Percentiles rank a stretch among this genome's conserved stretches.
Evolutionary conservation across 305 asterid species (phyloP).

Genomic region (Rubia occidens): DNA sequence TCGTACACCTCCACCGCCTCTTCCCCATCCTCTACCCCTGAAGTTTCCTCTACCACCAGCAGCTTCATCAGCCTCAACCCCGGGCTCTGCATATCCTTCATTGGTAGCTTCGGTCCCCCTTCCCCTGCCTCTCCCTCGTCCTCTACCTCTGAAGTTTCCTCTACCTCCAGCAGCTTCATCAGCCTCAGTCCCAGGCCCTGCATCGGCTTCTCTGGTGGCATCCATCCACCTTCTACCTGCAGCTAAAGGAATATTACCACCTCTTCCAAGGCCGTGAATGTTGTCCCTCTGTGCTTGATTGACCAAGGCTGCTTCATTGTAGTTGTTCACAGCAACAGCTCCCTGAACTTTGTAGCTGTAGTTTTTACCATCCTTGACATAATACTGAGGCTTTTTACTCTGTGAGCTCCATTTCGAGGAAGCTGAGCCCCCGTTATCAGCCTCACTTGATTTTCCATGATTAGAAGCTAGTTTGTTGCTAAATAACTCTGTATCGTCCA

Average conservation of each 20-base stretch:
- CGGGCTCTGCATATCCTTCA: not conserved
- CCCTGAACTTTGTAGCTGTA: slow-evolving; percentile 88
- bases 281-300: slow-evolving; percentile 58
- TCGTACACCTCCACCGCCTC: slow-evolving; percentile 56
- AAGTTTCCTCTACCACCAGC: slow-evolving; percentile 27
- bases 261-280: slow-evolving; percentile 80
- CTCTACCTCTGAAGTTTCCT: slow-evolving; percentile 26
- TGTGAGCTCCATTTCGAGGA: slow-evolving; percentile 59
- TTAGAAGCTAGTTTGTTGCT: slow-evolving; percentile 10
- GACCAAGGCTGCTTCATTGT: slow-evolving; percentile 55
- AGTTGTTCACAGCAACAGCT: slow-evolving; percentile 58
- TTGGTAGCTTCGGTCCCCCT: not conserved
- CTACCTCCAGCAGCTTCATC: slow-evolving; percentile 31
- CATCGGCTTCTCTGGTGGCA: slow-evolving; percentile 22
- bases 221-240: slow-evolving; percentile 44
- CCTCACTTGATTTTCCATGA: slow-evolving; percentile 27
- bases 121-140: slow-evolving; percentile 33
- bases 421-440: slow-evolving; percentile 32
- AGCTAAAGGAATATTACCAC: slow-evolving; percentile 78
- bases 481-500: too few relatives aligned
- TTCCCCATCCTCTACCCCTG: slow-evolving; percentile 32
- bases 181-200: slow-evolving; percentile 10
- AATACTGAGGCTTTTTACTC: slow-evolving; percentile 62
- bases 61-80: slow-evolving; percentile 20
- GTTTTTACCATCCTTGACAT: slow-evolving; percentile 88